A percentile compares a stretch with the other conserved stretches of the same genome.
These are phyloP conservation scores for Cercophora scortea DNA, from an alignment of 495 filamentous ascomycete species.

Conservation along the genomic window DNA sequence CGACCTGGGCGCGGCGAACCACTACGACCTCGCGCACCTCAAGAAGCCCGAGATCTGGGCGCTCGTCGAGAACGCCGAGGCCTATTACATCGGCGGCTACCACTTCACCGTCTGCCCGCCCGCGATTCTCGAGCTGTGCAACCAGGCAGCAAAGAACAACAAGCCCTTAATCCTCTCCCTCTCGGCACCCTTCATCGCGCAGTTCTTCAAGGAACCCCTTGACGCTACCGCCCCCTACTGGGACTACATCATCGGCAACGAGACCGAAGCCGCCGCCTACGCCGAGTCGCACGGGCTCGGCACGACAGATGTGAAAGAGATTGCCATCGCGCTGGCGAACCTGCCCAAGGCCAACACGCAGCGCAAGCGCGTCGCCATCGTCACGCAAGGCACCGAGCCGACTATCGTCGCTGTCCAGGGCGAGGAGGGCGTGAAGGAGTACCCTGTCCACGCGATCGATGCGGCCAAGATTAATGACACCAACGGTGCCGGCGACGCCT, in stretches of 20 bases:
- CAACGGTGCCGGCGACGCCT: slow-evolving; percentile 95
- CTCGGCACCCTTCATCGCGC: slow-evolving; percentile 88
- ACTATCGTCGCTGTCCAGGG: slow-evolving; percentile 70
- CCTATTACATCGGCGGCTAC: slow-evolving; percentile 91
- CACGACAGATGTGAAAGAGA: slow-evolving; percentile 70
- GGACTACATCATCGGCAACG: slow-evolving; percentile 96
- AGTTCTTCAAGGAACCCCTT: slow-evolving; percentile 96
- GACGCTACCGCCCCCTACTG: slow-evolving; percentile 80
- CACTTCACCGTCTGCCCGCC: slow-evolving; percentile 72
- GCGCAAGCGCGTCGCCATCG: slow-evolving; percentile 71
- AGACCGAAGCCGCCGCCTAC: slow-evolving; percentile 84
- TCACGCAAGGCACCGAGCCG: slow-evolving; percentile 89
- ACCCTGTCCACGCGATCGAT: slow-evolving; percentile 68
- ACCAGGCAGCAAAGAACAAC: slow-evolving; percentile 81
- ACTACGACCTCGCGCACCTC: slow-evolving; percentile 91
- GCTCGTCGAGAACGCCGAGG: slow-evolving; percentile 76
- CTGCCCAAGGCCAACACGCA: slow-evolving; percentile 85
- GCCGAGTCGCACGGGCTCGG: slow-evolving; percentile 70
- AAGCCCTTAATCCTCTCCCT: slow-evolving; percentile 88
- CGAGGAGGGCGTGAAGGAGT: slow-evolving; percentile 63
- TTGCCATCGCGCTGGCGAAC: slow-evolving; percentile 75
- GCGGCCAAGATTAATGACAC: slow-evolving; percentile 81
- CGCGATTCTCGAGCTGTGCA: slow-evolving; percentile 77
- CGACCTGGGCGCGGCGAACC: slow-evolving; percentile 91
- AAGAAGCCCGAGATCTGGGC: slow-evolving; percentile 86